Evolutionary conservation across 176 grass and related monocot genomes (phyloP).

Genomic region (Triticum urartu): DNA sequence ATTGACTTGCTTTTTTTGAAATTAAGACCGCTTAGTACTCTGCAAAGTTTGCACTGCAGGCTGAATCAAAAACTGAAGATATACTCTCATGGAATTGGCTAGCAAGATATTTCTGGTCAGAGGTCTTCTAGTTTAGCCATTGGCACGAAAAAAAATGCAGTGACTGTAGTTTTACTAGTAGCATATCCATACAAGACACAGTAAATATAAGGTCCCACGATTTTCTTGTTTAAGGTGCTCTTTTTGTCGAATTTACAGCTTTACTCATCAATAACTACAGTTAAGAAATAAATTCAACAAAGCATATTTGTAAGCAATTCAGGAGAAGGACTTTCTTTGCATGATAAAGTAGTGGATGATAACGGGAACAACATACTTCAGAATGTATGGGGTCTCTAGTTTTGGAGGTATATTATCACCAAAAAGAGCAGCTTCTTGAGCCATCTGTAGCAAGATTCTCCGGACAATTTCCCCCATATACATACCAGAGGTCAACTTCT

Average conservation of each 20-base stretch:
- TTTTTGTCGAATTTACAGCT: too few relatives aligned
- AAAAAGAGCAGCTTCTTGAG: conserved; percentile 55
- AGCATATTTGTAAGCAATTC: background rate
- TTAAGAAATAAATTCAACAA: background rate
- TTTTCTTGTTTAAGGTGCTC: background rate
- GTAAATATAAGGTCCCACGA: background rate
- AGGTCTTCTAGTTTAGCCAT: background rate
- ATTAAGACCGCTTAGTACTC: background rate
- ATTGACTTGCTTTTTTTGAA: background rate
- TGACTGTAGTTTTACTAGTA: background rate
- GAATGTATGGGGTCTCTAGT: conserved; percentile 50
- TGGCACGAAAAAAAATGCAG: background rate
- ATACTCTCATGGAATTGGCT: background rate
- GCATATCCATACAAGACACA: background rate
- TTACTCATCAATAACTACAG: too few relatives aligned
- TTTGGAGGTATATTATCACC: conserved; percentile 53
- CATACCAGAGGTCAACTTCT: conserved; percentile 75
- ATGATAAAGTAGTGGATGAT: background rate
- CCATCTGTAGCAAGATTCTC: conserved; percentile 50
- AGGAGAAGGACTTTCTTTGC: background rate
- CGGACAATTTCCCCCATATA: conserved; percentile 62
- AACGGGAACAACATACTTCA: conserved; percentile 32
- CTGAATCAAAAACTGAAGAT: background rate
- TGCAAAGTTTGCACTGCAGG: background rate
- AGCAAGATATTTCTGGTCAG: background rate